These are phyloP conservation scores for Penicillium griseofulvum DNA, from an alignment of 2,329 filamentous ascomycete species.

Conservation along the genomic window DNA sequence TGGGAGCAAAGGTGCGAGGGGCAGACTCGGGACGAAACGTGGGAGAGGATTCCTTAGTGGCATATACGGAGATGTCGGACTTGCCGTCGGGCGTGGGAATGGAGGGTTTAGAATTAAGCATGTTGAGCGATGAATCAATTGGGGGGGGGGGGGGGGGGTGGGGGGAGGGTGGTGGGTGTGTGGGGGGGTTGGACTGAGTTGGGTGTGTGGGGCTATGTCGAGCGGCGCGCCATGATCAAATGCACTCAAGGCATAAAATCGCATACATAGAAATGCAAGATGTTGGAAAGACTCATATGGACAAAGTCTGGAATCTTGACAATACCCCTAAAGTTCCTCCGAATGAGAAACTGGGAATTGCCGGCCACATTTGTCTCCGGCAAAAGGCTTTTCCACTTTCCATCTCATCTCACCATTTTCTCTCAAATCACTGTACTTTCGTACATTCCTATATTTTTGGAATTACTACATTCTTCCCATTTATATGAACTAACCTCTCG, in stretches of 20 bases:
- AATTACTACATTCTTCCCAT: too few relatives aligned
- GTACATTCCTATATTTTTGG: too few relatives aligned
- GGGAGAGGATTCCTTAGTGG: background rate
- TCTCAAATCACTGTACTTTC: too few relatives aligned
- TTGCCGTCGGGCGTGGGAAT: background rate
- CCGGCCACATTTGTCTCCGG: background rate
- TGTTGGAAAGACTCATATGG: background rate
- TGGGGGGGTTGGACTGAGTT: too few relatives aligned
- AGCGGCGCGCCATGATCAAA: conserved; percentile 3
- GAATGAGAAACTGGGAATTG: background rate
- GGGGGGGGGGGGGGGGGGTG: too few relatives aligned
- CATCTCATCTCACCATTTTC: too few relatives aligned
- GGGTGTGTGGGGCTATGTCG: background rate
- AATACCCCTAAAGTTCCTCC: background rate
- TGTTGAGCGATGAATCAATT: background rate
- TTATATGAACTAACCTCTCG: too few relatives aligned
- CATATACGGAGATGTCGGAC: background rate
- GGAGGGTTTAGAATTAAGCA: background rate
- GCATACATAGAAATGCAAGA: background rate
- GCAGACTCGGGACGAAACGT: background rate
- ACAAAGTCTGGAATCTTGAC: background rate
- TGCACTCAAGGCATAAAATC: background rate
- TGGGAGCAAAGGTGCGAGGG: conserved; percentile 32
- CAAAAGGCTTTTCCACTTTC: background rate
- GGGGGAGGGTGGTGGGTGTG: too few relatives aligned